A percentile compares a stretch with the other conserved stretches of the same genome.
Evolutionary conservation across 495 filamentous ascomycete genomes (phyloP).

Genomic region (Terfezia boudieri): DNA sequence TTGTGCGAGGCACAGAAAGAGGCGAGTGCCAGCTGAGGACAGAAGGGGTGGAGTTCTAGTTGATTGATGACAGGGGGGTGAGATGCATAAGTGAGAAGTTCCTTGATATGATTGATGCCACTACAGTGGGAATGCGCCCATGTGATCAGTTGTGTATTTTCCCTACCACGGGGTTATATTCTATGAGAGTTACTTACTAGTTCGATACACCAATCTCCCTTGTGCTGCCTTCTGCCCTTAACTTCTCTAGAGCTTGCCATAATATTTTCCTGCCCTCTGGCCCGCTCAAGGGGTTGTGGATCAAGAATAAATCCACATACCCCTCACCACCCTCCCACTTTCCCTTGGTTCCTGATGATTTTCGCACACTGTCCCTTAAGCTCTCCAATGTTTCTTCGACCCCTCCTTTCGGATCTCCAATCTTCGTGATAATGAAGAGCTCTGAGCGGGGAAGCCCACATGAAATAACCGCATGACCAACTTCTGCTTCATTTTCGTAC

Average conservation of each 20-base stretch:
- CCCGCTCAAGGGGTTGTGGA: conserved; percentile 39
- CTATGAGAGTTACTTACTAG: conserved; percentile 19
- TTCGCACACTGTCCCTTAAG: conserved; percentile 29
- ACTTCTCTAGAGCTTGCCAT: conserved; percentile 43
- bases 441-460: conserved; percentile 36
- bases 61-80: conserved; percentile 55
- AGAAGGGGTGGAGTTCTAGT: conserved; percentile 81
- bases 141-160: neutral
- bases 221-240: conserved; percentile 39
- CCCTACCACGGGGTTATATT: too few relatives aligned
- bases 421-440: conserved; percentile 55
- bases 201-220: conserved; percentile 43
- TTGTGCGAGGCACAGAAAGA: conserved; percentile 48
- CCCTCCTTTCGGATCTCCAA: conserved; percentile 22
- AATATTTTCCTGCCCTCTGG: conserved; percentile 32
- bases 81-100: conserved; percentile 54
- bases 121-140: neutral
- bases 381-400: conserved; percentile 24
- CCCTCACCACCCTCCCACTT: conserved; percentile 30
- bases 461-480: conserved; percentile 36
- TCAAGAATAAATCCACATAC: conserved; percentile 42
- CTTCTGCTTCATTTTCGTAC: conserved; percentile 49
- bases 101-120: conserved; percentile 43
- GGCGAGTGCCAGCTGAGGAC: conserved; percentile 50
- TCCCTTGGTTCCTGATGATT: conserved; percentile 30